Base-by-base conservation (phyloP, 2,329 filamentous ascomycete species). In the Scedosporium minutisporum region DNA sequence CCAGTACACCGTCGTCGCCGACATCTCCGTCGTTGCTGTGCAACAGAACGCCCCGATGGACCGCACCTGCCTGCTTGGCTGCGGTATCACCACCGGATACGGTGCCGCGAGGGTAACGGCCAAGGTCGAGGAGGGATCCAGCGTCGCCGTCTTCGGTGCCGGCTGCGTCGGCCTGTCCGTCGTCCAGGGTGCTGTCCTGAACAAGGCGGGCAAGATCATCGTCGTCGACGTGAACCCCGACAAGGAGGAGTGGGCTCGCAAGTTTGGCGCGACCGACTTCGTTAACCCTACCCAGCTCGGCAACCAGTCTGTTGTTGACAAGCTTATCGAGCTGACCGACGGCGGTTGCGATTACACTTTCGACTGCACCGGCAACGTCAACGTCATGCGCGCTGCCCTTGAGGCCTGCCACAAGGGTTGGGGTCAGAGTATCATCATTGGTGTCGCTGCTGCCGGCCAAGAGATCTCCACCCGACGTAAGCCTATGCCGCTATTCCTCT, bases 351-450 rank as follows among this genome's bases (percentile, higher is more conserved):
- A 99, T 80, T 97, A 97, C 82, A 99, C 95, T 59, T 99, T 99
- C 74, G 95, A 99, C 81, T 97, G 95, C 83, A 99, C 95, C 6
- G 95, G 95, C 64, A 97, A 97, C 72, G 93, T 97, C 61, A 85
- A 87, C 69, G 95, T 99, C 63, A 99, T 96, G 95, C 85, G 95
- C 66, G 89, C 91, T 61, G 95, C 95, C 48, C 86, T 99, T 65
- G 93, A 99, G 81, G 93, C 95, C 58, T 97, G 93, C 82, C 95
- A 99, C 83, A 99, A 99, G 86, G 95, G 95, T 58, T 99, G 95
- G 95, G 95, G 95, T 71, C 86, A 97, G 83, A 96, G 90, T 74
- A 96, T 99, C 76, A 86, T 99, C 75, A 99, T 99, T 71, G 95
- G 95, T 76, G 95, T 99, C 67, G 93, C 93, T 65, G 93, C 93